Percentiles rank a stretch among this genome's conserved stretches.
phyloP scores from a whole-genome alignment of 768 basidiomycete genomes.

The Tulasnella sp. region DNA sequence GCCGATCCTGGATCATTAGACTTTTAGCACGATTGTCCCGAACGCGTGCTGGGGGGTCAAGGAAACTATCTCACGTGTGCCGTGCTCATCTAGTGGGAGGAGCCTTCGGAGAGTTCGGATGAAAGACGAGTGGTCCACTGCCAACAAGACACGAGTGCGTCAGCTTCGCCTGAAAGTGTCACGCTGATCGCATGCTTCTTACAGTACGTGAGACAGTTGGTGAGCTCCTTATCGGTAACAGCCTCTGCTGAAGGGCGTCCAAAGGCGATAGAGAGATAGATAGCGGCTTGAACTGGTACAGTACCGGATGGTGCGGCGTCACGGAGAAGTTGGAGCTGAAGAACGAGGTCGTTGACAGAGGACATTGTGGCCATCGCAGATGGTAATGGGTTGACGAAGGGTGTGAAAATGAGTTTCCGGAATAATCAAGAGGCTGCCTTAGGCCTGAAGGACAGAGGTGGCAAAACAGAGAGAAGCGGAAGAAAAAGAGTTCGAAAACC shows the following conservation, averaged over 20 bases:
- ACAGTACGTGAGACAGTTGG: conserved; percentile 11
- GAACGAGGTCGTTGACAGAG: conserved; percentile 26
- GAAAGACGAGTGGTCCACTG: conserved; percentile 28
- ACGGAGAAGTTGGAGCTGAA: conserved; percentile 24
- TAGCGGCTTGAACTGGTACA: conserved; percentile 24
- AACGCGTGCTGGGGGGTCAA: background rate
- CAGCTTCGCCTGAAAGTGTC: background rate
- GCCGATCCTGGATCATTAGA: conserved; percentile 16
- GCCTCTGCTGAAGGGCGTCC: conserved; percentile 2
- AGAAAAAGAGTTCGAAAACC: background rate
- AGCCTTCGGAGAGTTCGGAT: conserved; percentile 25
- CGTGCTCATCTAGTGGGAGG: conserved; percentile 27
- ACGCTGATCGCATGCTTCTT: background rate
- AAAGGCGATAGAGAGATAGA: conserved; percentile 25
- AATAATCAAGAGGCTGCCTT: background rate
- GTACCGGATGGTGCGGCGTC: conserved; percentile 19
- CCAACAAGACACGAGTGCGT: background rate
- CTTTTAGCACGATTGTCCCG: background rate
- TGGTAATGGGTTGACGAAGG: background rate
- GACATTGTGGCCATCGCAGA: conserved; percentile 9
- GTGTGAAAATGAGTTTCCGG: background rate
- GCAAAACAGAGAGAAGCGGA: background rate
- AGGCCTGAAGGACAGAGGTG: conserved; percentile 14
- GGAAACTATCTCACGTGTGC: conserved; percentile 1
- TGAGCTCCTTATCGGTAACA: conserved; percentile 18